phyloP scores from a whole-genome alignment of 179 eudicot species.

The Vitellaria paradoxa region DNA sequence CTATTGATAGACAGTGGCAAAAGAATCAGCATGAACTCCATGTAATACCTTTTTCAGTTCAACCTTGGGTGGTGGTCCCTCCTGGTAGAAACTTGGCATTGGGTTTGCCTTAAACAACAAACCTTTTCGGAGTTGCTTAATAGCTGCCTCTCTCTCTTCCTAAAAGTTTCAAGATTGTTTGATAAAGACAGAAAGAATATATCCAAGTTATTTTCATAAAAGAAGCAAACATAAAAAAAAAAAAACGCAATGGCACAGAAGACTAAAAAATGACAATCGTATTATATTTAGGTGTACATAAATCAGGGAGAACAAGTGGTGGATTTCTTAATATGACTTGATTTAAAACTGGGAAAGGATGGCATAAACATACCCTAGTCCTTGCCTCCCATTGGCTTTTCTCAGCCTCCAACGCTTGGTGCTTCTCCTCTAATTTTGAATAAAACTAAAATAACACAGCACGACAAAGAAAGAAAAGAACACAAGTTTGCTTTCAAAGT shows the following conservation, averaged over 20 bases:
- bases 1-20: too few relatives aligned
- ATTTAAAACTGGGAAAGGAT: background rate
- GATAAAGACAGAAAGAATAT: constrained; percentile 6
- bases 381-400: constrained; percentile 75
- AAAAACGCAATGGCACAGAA: background rate
- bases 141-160: constrained; percentile 77
- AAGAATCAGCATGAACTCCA: too few relatives aligned
- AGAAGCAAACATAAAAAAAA: background rate
- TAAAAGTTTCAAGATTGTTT: constrained; percentile 20
- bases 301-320: background rate
- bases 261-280: too few relatives aligned
- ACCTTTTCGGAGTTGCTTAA: constrained; percentile 72
- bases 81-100: constrained; percentile 92
- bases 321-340: background rate
- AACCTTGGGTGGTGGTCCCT: constrained; percentile 78
- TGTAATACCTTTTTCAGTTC: constrained; percentile 74
- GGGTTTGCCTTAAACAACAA: constrained; percentile 83
- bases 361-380: constrained; percentile 50
- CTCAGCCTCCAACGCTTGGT: constrained; percentile 87
- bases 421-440: constrained; percentile 82
- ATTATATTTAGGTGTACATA: too few relatives aligned
- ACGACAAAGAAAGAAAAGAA: background rate
- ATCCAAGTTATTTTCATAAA: background rate
- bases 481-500: background rate
- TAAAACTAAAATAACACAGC: constrained; percentile 40